Conservation (phyloP, 768 basidiomycete species). For the Pleurotus tuoliensis region DNA sequence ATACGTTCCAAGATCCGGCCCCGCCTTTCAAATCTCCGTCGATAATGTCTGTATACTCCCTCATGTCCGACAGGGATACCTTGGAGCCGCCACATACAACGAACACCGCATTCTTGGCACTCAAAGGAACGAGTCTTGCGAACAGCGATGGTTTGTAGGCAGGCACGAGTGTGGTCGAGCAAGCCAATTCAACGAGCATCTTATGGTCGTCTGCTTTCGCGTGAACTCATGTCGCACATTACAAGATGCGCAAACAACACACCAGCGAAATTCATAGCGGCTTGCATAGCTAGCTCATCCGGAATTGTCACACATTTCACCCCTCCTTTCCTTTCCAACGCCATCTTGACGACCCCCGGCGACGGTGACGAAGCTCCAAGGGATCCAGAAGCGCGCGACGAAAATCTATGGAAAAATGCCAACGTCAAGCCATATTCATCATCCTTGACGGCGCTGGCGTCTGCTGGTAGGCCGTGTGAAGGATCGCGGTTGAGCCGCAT, state of each 20-base stretch:
- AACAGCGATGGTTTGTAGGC: constrained; percentile 61
- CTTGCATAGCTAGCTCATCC: constrained; percentile 67
- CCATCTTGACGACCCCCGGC: constrained; percentile 58
- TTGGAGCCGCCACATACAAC: constrained; percentile 75
- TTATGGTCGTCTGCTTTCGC: constrained; percentile 65
- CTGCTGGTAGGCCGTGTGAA: constrained; percentile 31
- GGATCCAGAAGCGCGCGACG: constrained; percentile 63
- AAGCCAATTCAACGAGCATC: constrained; percentile 70
- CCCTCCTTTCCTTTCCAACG: constrained; percentile 53
- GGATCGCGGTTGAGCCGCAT: constrained; percentile 50
- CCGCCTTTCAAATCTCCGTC: constrained; percentile 27
- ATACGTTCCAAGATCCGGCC: constrained; percentile 29
- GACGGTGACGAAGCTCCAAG: constrained; percentile 68
- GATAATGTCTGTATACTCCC: constrained; percentile 40
- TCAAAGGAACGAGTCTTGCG: constrained; percentile 40
- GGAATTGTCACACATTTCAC: constrained; percentile 59
- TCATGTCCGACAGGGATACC: constrained; percentile 49
- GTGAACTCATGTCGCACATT: neutral
- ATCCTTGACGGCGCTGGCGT: constrained; percentile 39
- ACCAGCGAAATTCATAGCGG: constrained; percentile 57
- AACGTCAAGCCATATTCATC: constrained; percentile 43
- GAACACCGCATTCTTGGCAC: constrained; percentile 44
- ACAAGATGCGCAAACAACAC: constrained; percentile 15
- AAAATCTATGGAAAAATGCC: constrained; percentile 54
- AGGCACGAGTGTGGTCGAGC: constrained; percentile 63